phyloP scores from a whole-genome alignment of 2,329 filamentous ascomycete genomes.

The Colletotrichum godetiae region DNA sequence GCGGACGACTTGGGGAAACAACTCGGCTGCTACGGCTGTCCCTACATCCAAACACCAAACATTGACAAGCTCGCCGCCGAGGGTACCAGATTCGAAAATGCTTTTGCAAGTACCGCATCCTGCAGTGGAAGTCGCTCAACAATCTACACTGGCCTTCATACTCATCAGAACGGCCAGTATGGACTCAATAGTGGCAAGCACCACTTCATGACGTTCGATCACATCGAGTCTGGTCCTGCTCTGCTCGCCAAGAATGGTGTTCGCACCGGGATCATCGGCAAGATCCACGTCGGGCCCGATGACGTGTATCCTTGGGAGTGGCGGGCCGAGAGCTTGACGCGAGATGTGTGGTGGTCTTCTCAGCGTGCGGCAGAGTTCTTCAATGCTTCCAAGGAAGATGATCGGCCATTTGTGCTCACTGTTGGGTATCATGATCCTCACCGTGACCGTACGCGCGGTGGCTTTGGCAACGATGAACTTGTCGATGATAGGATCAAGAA shows the following conservation, averaged over 20 bases:
- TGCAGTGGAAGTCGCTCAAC: conserved; percentile 59
- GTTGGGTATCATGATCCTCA: background rate
- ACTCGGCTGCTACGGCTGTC: conserved; percentile 49
- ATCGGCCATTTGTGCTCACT: background rate
- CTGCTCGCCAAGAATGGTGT: background rate
- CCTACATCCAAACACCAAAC: conserved; percentile 49
- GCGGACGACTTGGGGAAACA: conserved; percentile 55
- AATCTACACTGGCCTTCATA: conserved; percentile 61
- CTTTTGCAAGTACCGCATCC: conserved; percentile 58
- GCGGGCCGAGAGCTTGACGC: background rate
- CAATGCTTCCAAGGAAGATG: background rate
- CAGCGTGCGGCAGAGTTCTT: background rate
- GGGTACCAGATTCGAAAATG: conserved; percentile 50
- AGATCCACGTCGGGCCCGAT: background rate
- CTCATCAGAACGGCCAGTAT: conserved; percentile 60
- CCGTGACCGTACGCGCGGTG: background rate
- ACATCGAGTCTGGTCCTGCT: background rate
- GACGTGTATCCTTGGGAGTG: background rate
- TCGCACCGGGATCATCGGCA: background rate
- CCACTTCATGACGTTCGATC: background rate
- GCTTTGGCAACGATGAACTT: background rate
- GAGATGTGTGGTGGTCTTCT: background rate
- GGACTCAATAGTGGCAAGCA: conserved; percentile 39
- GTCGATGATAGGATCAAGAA: background rate
- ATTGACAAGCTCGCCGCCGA: conserved; percentile 52